Evolutionary conservation across 768 basidiomycete genomes (phyloP), one percentile per base, ranked within the genome.

Genomic region (Boletus patriciae): DNA sequence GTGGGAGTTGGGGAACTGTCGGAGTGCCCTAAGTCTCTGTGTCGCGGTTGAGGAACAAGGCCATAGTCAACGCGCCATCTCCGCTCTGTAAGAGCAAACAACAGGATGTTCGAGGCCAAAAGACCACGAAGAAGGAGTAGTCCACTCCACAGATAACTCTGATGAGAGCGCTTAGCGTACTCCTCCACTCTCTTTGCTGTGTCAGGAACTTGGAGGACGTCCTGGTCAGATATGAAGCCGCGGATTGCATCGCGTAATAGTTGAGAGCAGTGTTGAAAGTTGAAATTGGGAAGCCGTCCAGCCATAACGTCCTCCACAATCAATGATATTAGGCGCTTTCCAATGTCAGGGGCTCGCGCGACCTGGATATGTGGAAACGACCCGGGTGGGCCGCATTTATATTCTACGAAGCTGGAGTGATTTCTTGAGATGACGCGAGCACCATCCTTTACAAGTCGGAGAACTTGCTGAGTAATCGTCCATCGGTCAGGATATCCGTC

Each of bases 51-150:
- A n/a, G 18, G 18, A 8, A 10, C 29, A 23, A 66, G 66, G 5
- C 73, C 73, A 58, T 67, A 74, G 37, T 74, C 63, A 3, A 74
- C 73, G 7, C 72, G 55, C 72, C 72, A 75, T 38, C 71, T 59
- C n/a, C 66, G 61, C 6, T 73, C 67, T 25, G 54, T 60, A 13
- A 74, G 58, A 7, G 60, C 63, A 50, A 66, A 64, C 2, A 62
- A 33, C 0, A 74, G 57, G 9, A 69, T 63, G 1, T 67, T 68
- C 12, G 50, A n/a, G n/a, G n/a, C n/a, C n/a, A n/a, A n/a, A n/a
- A n/a, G n/a, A n/a, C n/a, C n/a, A n/a, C n/a, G n/a, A 61, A 74
- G 48, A 3, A 72, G 58, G 0, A 53, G 5, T 3, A 53, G 52
- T 1, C 31, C 15, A 47, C 18, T 25, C 51, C 51, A 47, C 2